Percentiles rank a stretch among this genome's conserved stretches.
These are phyloP conservation scores for Monosporozyma siamensis DNA, from an alignment of 805 yeast species.

Conservation along the genomic window DNA sequence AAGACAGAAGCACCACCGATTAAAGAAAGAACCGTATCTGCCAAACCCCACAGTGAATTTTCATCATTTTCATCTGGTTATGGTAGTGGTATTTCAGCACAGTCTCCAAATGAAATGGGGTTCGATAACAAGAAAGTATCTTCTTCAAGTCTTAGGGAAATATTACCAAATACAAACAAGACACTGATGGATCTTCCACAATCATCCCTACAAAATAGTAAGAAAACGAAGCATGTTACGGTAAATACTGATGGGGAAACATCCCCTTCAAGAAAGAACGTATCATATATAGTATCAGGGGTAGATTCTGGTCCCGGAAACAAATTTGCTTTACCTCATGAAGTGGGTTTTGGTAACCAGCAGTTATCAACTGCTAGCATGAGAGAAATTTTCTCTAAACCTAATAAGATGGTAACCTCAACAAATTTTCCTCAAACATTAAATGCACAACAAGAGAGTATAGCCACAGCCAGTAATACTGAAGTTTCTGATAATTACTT, in stretches of 20 bases:
- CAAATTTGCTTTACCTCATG: not conserved
- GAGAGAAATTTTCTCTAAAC: slow-evolving; percentile 1
- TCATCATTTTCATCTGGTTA: not conserved
- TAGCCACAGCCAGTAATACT: not conserved
- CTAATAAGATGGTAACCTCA: not conserved
- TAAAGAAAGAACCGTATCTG: no score
- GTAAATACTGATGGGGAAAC: no score
- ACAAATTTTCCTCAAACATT: not conserved
- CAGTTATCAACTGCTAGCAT: slow-evolving; percentile 1
- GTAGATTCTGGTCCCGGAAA: not conserved
- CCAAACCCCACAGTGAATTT: no score
- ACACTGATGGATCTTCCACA: not conserved
- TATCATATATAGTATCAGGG: not conserved
- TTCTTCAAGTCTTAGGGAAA: slow-evolving; percentile 3
- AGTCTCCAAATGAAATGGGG: slow-evolving; percentile 1
- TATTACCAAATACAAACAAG: not conserved
- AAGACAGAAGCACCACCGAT: no score
- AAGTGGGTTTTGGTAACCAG: not conserved
- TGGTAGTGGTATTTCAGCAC: not conserved
- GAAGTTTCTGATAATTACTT: not conserved
- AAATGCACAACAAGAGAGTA: not conserved
- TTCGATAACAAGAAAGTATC: not conserved
- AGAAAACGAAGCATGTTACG: not conserved
- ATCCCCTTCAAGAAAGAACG: not conserved
- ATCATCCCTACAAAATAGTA: not conserved